Conservation (phyloP, 2,329 filamentous ascomycete species). For the Pyrenophora tritici-repentis region DNA sequence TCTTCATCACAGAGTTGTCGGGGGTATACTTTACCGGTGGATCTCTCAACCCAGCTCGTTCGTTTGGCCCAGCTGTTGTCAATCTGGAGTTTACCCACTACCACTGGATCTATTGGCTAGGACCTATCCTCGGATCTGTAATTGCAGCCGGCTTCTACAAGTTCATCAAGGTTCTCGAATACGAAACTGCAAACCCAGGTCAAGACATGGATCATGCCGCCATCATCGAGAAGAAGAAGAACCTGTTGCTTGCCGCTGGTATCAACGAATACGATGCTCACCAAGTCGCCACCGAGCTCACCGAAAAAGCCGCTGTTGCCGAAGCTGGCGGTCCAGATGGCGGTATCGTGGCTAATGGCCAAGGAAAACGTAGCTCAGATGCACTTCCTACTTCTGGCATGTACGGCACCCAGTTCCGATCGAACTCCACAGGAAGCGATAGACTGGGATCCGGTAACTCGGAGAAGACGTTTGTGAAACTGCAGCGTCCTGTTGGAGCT, state of each 20-base stretch:
- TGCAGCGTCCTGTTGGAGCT: conserved; percentile 12
- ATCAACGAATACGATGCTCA: conserved; percentile 24
- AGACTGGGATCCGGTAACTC: conserved; percentile 16
- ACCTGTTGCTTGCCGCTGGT: conserved; percentile 20
- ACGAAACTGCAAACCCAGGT: conserved; percentile 39
- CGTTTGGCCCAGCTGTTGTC: conserved; percentile 51
- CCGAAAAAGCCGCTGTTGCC: conserved; percentile 10
- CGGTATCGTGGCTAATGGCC: conserved; percentile 13
- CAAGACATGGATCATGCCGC: conserved; percentile 29
- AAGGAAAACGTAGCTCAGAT: conserved; percentile 9
- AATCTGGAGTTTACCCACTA: conserved; percentile 41
- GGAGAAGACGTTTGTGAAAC: conserved; percentile 1
- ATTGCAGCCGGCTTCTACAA: conserved; percentile 55
- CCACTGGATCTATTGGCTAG: conserved; percentile 51
- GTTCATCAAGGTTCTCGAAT: conserved; percentile 49
- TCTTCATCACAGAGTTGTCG: conserved; percentile 59
- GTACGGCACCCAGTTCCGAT: conserved; percentile 18
- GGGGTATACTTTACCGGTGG: conserved; percentile 53
- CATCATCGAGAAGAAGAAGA: conserved; percentile 15
- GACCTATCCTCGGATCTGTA: conserved; percentile 48
- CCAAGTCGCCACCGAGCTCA: conserved; percentile 21
- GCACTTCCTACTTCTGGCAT: conserved; percentile 7
- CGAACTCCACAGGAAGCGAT: neutral
- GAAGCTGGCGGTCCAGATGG: conserved; percentile 13
- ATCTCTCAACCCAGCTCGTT: conserved; percentile 52